Evolutionary conservation across 2,329 filamentous ascomycete species (phyloP).

Genomic region (Fusarium sublunatum): DNA sequence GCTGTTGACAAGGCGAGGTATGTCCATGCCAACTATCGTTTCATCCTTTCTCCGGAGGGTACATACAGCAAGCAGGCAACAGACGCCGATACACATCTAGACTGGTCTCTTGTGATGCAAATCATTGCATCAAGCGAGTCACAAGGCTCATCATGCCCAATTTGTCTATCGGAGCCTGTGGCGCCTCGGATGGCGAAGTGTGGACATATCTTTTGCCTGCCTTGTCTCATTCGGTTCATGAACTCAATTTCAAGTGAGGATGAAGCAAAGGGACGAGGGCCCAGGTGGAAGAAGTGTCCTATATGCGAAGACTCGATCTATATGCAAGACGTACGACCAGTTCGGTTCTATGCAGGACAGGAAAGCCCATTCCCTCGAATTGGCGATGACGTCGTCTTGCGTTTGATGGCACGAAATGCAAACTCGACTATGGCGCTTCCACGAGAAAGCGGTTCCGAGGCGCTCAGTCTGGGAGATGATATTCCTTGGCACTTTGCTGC

Average conservation of each 20-base stretch:
- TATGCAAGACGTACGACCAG: conserved; percentile 87
- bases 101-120: conserved; percentile 92
- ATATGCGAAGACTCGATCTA: conserved; percentile 97
- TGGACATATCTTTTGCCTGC: conserved; percentile 95
- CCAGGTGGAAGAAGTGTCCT: conserved; percentile 93
- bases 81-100: conserved; percentile 88
- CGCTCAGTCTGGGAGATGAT: conserved; percentile 75
- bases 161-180: conserved; percentile 91
- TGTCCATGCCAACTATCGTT: conserved; percentile 96
- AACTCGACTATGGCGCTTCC: conserved; percentile 89
- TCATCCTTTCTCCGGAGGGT: conserved; percentile 86
- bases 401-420: conserved; percentile 83
- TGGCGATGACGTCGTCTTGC: conserved; percentile 88
- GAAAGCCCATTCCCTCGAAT: conserved; percentile 83
- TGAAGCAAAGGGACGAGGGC: conserved; percentile 74
- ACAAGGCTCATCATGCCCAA: conserved; percentile 89
- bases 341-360: conserved; percentile 91
- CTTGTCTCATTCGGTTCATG: conserved; percentile 96
- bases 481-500: conserved; percentile 96
- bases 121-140: conserved; percentile 91
- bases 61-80: conserved; percentile 83
- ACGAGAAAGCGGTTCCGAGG: conserved; percentile 78
- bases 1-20: conserved; percentile 89
- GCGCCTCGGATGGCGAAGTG: conserved; percentile 97
- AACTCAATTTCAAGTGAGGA: conserved; percentile 80